Base-by-base conservation (phyloP, 495 filamentous ascomycete genomes). In the Lophium mytilinum region DNA sequence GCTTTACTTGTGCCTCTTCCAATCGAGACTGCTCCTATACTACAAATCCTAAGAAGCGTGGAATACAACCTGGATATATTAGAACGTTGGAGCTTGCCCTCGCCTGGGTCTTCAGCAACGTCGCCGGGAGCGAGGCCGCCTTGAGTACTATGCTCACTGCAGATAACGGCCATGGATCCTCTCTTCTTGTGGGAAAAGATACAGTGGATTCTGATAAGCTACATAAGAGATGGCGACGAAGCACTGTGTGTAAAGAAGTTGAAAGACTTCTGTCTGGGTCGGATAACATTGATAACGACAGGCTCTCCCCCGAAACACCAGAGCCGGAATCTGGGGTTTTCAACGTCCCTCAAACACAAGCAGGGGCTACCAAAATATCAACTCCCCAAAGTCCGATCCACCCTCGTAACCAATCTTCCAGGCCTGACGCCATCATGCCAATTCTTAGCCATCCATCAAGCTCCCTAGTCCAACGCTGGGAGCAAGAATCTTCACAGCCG, bases 1-100 rank as follows among this genome's bases (percentile, higher is more conserved):
- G 84, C 61, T 79, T 75, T 24, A 84, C 83, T 3, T 89, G 85
- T 69, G 73, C 75, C 18, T 76, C 79, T 6, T 76, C 83, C 46
- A 77, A 72, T 14, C 73, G 83, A 11, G 58, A 73, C 50, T 90
- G 86, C 65, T 82, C 83, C 4, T 90, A 88, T 69, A 78, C 84
- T 52, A 76, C 81, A 19, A 80, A 79, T 57, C 80, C 85, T 24
- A 88, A 86, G 69, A 90, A 89, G 67, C 78, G 86, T 45, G 86
- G 84, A 0, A 73, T 86, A 19, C 80, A 80, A 41, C 77, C 80
- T 36, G 83, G 83, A 40, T 86, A 85, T 65, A 82, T 86, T 1
- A 72, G 80, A 37, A 77, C 78, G 5, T 68, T 87, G 18, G 84
- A 87, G 65, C 71, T 71, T 46, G 66, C 71, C 0, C 50, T 78